A percentile compares a stretch with the other conserved stretches of the same genome.
Evolutionary conservation across 768 basidiomycete species (phyloP).

Genomic region (Lactarius hatsudake): DNA sequence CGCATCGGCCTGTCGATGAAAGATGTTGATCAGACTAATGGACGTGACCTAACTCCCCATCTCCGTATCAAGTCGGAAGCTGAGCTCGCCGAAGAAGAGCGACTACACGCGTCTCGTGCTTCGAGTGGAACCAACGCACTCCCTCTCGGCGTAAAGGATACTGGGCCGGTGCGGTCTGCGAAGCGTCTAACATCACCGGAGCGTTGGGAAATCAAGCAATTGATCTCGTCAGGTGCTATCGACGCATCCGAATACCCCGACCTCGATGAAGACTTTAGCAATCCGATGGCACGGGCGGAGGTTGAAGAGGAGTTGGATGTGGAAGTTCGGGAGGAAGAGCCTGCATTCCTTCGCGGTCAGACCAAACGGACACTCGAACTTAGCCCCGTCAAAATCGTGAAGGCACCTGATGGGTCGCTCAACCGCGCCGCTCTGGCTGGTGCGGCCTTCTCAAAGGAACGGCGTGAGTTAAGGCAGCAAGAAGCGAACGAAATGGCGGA

Average conservation of each 20-base stretch:
- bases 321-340: slow-evolving; percentile 95
- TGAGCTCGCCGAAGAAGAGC: slow-evolving; percentile 80
- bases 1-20: slow-evolving; percentile 93
- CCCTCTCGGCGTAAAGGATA: slow-evolving; percentile 60
- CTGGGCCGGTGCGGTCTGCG: slow-evolving; percentile 65
- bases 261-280: slow-evolving; percentile 79
- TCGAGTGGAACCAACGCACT: slow-evolving; percentile 86
- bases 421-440: slow-evolving; percentile 95
- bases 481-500: slow-evolving; percentile 94
- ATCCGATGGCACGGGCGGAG: slow-evolving; percentile 75
- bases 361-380: slow-evolving; percentile 94
- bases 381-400: slow-evolving; percentile 96
- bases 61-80: slow-evolving; percentile 92
- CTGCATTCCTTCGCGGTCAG: slow-evolving; percentile 93
- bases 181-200: slow-evolving; percentile 94
- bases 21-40: slow-evolving; percentile 90
- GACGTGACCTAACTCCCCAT: slow-evolving; percentile 91
- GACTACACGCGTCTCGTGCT: slow-evolving; percentile 55
- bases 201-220: slow-evolving; percentile 99
- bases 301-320: slow-evolving; percentile 97
- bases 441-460: slow-evolving; percentile 90
- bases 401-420: slow-evolving; percentile 95
- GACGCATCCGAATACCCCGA: slow-evolving; percentile 93
- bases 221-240: slow-evolving; percentile 92
- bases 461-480: slow-evolving; percentile 90